Percentiles rank a stretch among this genome's conserved stretches.
phyloP scores from a whole-genome alignment of 2,329 filamentous ascomycete species.

The Trichothecium sympodiale region DNA sequence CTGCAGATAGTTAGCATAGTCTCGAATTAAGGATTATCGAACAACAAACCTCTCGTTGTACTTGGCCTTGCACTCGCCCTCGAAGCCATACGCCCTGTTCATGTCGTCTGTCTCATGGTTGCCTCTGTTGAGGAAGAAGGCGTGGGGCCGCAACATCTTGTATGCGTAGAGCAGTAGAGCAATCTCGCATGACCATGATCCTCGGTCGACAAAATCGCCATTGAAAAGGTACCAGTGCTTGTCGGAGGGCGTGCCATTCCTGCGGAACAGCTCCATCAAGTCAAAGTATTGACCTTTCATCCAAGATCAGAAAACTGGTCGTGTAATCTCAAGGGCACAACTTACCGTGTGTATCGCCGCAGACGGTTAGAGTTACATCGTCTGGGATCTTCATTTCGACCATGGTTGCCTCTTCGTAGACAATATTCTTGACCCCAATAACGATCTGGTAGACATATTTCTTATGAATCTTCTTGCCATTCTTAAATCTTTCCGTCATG shows the following conservation, averaged over 20 bases:
- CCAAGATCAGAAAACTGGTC: slow-evolving; percentile 10
- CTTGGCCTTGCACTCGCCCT: slow-evolving; percentile 96
- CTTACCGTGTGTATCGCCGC: slow-evolving; percentile 89
- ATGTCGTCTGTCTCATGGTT: slow-evolving; percentile 99
- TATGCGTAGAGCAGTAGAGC: slow-evolving; percentile 88
- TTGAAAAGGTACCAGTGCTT: slow-evolving; percentile 96
- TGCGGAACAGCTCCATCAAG: slow-evolving; percentile 86
- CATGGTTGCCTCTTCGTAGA: slow-evolving; percentile 93
- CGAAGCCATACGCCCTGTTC: slow-evolving; percentile 97
- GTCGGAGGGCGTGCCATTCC: slow-evolving; percentile 75
- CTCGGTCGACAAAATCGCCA: slow-evolving; percentile 94
- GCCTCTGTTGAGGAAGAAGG: slow-evolving; percentile 91
- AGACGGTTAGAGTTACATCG: slow-evolving; percentile 77
- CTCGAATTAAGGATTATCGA: background rate
- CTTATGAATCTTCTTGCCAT: slow-evolving; percentile 84
- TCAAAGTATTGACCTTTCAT: slow-evolving; percentile 88
- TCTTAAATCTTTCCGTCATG: slow-evolving; percentile 94
- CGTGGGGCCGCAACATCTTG: slow-evolving; percentile 84
- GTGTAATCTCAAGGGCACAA: slow-evolving; percentile 5
- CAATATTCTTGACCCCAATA: slow-evolving; percentile 76
- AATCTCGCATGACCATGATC: slow-evolving; percentile 97
- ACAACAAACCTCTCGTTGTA: slow-evolving; percentile 63
- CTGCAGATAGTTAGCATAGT: slow-evolving; percentile 22
- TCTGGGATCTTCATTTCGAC: slow-evolving; percentile 78
- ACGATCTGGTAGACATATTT: slow-evolving; percentile 99